Base-by-base conservation (phyloP, 768 basidiomycete genomes). In the Tricholoma hemisulphureum region DNA sequence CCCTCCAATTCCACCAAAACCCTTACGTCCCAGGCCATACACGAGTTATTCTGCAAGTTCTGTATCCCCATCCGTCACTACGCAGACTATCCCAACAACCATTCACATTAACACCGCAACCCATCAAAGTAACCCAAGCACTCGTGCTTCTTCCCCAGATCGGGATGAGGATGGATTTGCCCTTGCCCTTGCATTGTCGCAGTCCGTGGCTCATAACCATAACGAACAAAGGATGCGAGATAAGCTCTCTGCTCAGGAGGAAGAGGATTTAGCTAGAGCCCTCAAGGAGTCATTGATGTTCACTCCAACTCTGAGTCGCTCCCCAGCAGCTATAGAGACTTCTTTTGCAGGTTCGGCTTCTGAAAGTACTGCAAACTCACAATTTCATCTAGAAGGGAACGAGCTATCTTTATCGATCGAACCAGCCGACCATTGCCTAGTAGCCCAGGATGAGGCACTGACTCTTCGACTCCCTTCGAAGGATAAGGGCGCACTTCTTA, bases 221-320 rank as follows among this genome's bases (percentile, higher is more conserved):
- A 64, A 72, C 34, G 68, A 71, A 51, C 63, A 73, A 61, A 65
- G 66, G 24, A 54, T 69, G 29, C 69, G 72, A 49, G 71, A 75
- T 21, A 72, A 73, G 49, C 58, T 80, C 16, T 64, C 59, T 6
- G 67, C 59, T 55, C 77, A 80, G 60, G 88, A 91, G 65, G 87
- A 89, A 57, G 83, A 84, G 28, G 86, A 90, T 41, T 73, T 91
- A 13, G 82, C 82, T 20, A 77, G 77, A 59, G 90, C 88, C 0
- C 62, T 92, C 57, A 78, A 83, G 61, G 80, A 80, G 58, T 88
- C 86, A 1, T 59, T 78, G 63, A 48, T 55, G 26, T 57, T 61
- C 37, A 41, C 58, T 11, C 34, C 26, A 31, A 20, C 13, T 46
- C 24, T 45, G 4, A 46, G 11, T 11, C 35, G 14, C 54, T 23